Evolutionary conservation across 768 basidiomycete genomes (phyloP), one percentile per base, ranked within the genome.

Genomic region (Terana coerulea): DNA sequence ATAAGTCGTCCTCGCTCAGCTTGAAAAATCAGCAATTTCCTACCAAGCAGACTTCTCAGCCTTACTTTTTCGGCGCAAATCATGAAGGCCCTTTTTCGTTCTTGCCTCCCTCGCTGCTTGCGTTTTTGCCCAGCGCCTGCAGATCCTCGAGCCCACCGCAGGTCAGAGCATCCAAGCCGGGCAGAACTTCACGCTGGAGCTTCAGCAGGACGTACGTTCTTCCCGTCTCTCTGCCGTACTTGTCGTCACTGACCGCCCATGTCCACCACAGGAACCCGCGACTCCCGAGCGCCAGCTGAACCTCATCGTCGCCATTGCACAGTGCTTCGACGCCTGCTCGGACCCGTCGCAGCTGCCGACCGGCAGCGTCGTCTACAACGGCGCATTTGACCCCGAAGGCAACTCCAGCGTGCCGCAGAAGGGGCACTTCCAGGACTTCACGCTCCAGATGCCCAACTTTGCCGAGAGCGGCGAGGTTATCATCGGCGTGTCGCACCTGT

Each of bases 321-420:
- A 71, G 28, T 80, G 76, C 59, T 29, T 58, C 19, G 53, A 69
- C 44, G 48, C 52, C 6, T 30, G 56, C 15, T 52, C 49, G 40
- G 29, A 48, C 49, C 11, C 25, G 64, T 4, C 62, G 64, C 6
- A 39, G 52, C 1, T 64, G 64, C 10, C 49, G 62, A 53, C 78
- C 59, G 77, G 77, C 8, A 56, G 45, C 11, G 69, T 79, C n/a
- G 63, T 80, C 36, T 79, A 76, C 62, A 72, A 69, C 39, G 79
- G 78, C 15, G 61, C 61, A 12, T 80, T 68, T 51, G 56, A 61
- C 17, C 78, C 79, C 0, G 54, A 70, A 49, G 61, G 52, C 50
- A 59, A 71, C 19, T 56, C 66, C 10, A 5, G 31, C 2, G 54
- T 61, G 22, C 59, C 61, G 1, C 31, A 19, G 36, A 63, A 67